Base-by-base conservation (phyloP, 2,329 filamentous ascomycete species). In the Aureobasidium sp. region DNA sequence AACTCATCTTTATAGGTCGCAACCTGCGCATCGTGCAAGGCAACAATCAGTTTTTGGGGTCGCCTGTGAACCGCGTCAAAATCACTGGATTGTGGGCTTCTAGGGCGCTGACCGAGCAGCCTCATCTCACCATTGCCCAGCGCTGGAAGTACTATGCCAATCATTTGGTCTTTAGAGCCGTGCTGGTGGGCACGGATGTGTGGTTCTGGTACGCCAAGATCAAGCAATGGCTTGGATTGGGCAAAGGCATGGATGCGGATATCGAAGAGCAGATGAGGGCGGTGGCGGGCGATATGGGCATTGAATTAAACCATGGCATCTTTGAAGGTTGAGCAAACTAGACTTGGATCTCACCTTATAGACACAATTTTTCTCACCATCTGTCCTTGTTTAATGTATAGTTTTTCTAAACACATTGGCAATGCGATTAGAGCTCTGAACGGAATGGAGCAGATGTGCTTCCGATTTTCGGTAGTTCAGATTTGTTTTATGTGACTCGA, bases 1-100 rank as follows among this genome's bases (percentile, higher is more conserved):
- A 96, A 73, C 86, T 97, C 63, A 86, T 96, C 69, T 96, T 97
- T 74, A 91, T 97, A 68, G 91, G 90, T 1, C 84, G 92, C 42
- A 96, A 96, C 73, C 85, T 96, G 80, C 85, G 92, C 59, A 96
- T 97, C 69, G 91, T 96, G 2, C 91, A 96, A 75, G 90, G 87
- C 6, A 95, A 96, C 75, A 96, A 96, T 73, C 91, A 96, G 72
- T 93, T 89, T 75, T 82, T 96, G 57, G 91, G 91, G 25, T 90
- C 87, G 0, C 92, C 92, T 0, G 91, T 96, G 47, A 92, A 96
- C 74, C 81, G 94, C 1, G 85, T 97, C 74, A 97, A 97, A 78
- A 91, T 96, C 73, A 97, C 94, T 65, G 92, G 92, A 25, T 81
- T 86, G 63, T 97, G 93, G 93, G 93, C 93, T 1, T 90, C 86